Evolutionary conservation across 2,329 filamentous ascomycete species (phyloP).

Genomic region (Periglandula ipomoeae): DNA sequence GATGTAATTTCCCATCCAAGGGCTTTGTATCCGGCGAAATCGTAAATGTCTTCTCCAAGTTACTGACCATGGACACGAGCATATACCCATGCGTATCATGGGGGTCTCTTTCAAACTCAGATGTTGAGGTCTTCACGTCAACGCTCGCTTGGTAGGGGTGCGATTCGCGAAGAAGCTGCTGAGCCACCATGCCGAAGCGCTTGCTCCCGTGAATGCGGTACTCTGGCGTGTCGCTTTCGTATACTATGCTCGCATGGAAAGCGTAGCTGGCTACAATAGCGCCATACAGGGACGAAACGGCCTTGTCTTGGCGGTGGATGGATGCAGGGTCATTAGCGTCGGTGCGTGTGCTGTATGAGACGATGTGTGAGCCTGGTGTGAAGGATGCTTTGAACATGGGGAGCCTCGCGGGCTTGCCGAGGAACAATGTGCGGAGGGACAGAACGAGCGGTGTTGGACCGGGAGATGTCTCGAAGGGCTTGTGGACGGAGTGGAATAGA

Average conservation of each 20-base stretch:
- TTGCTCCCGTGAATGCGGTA: constrained; percentile 69
- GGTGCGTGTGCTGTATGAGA: constrained; percentile 24
- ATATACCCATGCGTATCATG: constrained; percentile 61
- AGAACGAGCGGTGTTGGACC: constrained; percentile 35
- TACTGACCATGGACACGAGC: constrained; percentile 66
- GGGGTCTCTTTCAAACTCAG: constrained; percentile 16
- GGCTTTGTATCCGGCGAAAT: constrained; percentile 68
- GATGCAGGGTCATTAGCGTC: constrained; percentile 6
- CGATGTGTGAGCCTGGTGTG: constrained; percentile 44
- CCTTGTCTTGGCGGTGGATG: constrained; percentile 20
- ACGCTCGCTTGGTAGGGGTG: constrained; percentile 39
- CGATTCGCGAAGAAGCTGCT: constrained; percentile 54
- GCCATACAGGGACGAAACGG: constrained; percentile 47
- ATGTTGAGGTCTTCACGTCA: constrained; percentile 22
- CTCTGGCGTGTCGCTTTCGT: constrained; percentile 77
- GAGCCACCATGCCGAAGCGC: constrained; percentile 78
- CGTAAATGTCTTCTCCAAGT: constrained; percentile 71
- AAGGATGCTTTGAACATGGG: constrained; percentile 57
- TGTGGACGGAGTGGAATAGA: constrained; percentile 53
- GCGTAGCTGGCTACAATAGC: constrained; percentile 86
- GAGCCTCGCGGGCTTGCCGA: constrained; percentile 43
- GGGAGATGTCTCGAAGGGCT: constrained; percentile 38
- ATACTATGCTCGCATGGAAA: constrained; percentile 80
- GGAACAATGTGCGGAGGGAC: constrained; percentile 49
- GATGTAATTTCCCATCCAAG: constrained; percentile 58